Evolutionary conservation across 2,329 filamentous ascomycete genomes (phyloP), one percentile per base, ranked within the genome.

Genomic region (Sarocladiaceae sp.): DNA sequence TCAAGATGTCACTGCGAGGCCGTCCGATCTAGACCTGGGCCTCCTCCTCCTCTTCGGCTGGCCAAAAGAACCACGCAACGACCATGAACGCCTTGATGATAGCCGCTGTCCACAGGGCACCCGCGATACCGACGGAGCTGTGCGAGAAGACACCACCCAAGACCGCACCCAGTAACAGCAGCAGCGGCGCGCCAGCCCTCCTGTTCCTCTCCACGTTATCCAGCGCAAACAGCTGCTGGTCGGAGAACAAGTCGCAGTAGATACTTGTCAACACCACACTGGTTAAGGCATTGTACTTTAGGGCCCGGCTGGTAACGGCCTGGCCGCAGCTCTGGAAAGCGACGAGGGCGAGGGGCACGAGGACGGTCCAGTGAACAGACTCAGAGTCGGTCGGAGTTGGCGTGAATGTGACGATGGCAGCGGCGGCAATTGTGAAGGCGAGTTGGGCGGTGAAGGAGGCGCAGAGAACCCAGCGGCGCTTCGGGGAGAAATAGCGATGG

Each of bases 231-330:
- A 78, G 53, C 19, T 70, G 60, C 24, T 66, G 63, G 46, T 88
- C 84, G 1, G 81, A 84, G 53, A 88, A 88, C 16, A 91, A 57
- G 58, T 91, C 87, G 57, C 85, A 89, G 66, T 90, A 91, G 49
- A 87, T 81, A 58, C 83, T 88, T 1, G 87, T 91, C 47, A 93
- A 63, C 3, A 90, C 87, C 13, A 89, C 85, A 49, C 83, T 88
- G 0, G 85, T 89, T 16, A 91, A 65, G 2, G 81, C 78, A 47
- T 80, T 81, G 57, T 82, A 83, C 54, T 80, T 75, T 48, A 91
- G 62, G 0, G 83, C 80, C 3, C 85, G 68, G 53, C 82, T 87
- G 0, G 78, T 78, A n/a, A 89, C 81, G 1, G 85, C 85, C 59
- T 91, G 86, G 0, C 85, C 87, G 45, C 82, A 83, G 50, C 80